Evolutionary conservation across 805 yeast species (phyloP), one percentile per base, ranked within the genome.

Genomic region (Cyberlindnera maclurae): DNA sequence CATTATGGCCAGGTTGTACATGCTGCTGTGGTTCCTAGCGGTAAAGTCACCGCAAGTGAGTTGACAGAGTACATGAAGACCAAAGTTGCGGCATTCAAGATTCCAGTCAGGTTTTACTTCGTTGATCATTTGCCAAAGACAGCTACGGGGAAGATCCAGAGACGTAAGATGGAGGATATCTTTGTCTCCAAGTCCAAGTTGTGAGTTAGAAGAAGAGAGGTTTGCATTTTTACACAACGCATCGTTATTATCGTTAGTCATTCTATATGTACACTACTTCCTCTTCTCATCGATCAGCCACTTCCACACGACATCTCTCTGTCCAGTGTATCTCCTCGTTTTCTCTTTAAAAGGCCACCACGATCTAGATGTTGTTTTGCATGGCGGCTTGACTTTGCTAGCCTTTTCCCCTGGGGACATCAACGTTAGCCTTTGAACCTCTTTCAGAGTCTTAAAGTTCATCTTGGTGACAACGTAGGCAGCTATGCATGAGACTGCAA

Each of bases 91-190:
- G 55, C 64, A 34, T 80, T 77, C 63, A 81, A 81, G 59, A 64
- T 81, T 11, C 88, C 89, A 1, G 62, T 56, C 13, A 69, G 65
- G 58, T 64, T 77, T 33, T 77, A 65, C 55, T 72, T 81, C 51
- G 76, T 79, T 8, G 72, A 77, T 12, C 63, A 65, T 18, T 65
- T 81, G 58, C 88, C 88, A 46, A 81, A 81, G 66, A 79, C 86
- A 3, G 82, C 89, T 6, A 81, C 89, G 1, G 89, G 88, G 18
- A 81, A 81, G 65, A 75, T 82, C 40, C 87, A 82, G 61, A 68
- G 89, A 53, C 64, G 84, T 46, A 69, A 67, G 45, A 74, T 80
- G 49, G 82, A 81, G 5, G 64, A 63, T 41, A 68, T 73, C n/a
- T 70, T 73, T 49, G 62, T 65, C 0, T 39, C 62, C 33, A 64